Evolutionary conservation across 192 early-diverging fungal species (phyloP), one percentile per base, ranked within the genome.

Genomic region (Dissophora ornata): DNA sequence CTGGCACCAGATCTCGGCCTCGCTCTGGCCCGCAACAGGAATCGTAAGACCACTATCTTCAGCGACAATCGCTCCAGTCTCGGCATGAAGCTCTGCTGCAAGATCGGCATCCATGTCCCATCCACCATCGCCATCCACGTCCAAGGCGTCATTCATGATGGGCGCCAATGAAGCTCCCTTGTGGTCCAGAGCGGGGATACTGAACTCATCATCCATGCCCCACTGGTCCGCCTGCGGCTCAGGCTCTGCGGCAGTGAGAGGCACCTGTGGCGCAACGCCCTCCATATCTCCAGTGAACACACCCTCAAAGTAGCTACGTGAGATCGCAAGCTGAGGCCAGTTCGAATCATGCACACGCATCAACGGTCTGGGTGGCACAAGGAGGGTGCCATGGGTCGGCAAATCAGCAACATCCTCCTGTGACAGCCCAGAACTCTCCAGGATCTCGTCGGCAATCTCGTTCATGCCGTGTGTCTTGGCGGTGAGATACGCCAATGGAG

Each of bases 251-350:
- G 92, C 90, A 10, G 85, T 88, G 15, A 83, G 52, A 10, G 83
- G 81, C 21, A 79, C 81, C 41, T 74, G 79, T 24, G 80, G 69
- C 15, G 85, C 78, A 33, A 68, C 82, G 3, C 53, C 73, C 51
- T 85, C 80, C 54, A 83, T 81, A 24, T 87, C 85, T 66, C 82
- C 63, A 55, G 82, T 81, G 51, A 92, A 91, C 15, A 84, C 87
- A 25, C 87, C 86, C 52, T 95, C 95, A 79, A 98, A 97, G 75
- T 96, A 89, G 58, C 91, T 87, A 60, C 91, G 89, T 26, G 91
- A 86, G 16, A 97, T 92, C 6, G 90, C 86, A 62, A 98, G 85
- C 63, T 90, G 86, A 10, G 98, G 96, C 98, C 97, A 99, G 85
- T 98, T 95, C 40, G 87, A 75, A 68, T 98, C 94, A 40, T 82